Evolutionary conservation across 495 filamentous ascomycete species (phyloP).

Genomic region (Aspergillus leporis): DNA sequence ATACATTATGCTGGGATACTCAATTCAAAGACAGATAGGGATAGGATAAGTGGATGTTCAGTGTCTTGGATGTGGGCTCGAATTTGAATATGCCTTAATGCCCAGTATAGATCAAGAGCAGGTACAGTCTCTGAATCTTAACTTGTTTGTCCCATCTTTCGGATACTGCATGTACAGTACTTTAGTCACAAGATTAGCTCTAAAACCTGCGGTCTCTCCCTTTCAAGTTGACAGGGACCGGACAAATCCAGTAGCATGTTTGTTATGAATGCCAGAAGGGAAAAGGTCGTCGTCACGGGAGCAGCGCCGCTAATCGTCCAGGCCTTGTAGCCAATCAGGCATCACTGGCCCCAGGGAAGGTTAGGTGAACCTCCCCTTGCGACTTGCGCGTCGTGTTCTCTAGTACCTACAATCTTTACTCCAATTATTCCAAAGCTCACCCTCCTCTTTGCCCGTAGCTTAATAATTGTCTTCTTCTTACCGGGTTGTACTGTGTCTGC

Average conservation of each 20-base stretch:
- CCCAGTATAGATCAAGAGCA: too few species aligned
- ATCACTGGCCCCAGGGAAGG: slow-evolving; percentile 4
- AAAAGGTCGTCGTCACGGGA: slow-evolving; percentile 21
- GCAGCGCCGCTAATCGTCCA: slow-evolving; percentile 18
- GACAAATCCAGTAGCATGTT: slow-evolving; percentile 16
- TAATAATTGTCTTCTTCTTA: not conserved
- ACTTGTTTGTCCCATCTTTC: too few species aligned
- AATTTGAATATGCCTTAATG: too few species aligned
- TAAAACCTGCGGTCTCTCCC: not conserved
- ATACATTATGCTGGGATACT: too few species aligned
- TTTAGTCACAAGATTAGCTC: not conserved
- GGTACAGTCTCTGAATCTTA: too few species aligned
- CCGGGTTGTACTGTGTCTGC: not conserved
- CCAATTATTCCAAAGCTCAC: slow-evolving; percentile 7
- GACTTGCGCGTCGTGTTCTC: slow-evolving; percentile 5
- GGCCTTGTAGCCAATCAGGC: slow-evolving; percentile 20
- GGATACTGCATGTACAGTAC: not conserved
- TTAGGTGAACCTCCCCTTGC: slow-evolving; percentile 21
- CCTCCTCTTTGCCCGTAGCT: not conserved
- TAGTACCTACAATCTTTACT: slow-evolving; percentile 5
- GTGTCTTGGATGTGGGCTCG: too few species aligned
- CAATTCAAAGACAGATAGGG: too few species aligned
- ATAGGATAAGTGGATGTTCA: too few species aligned
- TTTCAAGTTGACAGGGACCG: not conserved
- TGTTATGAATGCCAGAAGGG: slow-evolving; percentile 15